phyloP scores from a whole-genome alignment of 2,329 filamentous ascomycete genomes.

The Ophiostoma ips region DNA sequence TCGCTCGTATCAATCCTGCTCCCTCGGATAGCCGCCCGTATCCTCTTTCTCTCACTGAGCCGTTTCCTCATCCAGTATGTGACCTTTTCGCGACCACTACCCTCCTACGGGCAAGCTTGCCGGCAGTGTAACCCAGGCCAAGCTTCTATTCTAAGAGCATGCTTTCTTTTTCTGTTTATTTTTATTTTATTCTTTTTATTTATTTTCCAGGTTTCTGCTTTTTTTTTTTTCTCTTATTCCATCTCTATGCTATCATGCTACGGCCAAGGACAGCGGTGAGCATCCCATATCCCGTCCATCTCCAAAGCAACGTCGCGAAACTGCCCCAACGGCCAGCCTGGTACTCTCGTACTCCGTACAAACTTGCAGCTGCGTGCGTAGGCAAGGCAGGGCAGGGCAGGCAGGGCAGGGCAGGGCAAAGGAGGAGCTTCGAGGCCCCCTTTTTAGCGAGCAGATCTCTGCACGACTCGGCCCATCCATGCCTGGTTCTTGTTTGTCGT shows the following conservation, averaged over 20 bases:
- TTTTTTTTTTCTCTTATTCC: no score
- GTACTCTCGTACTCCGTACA: neutral
- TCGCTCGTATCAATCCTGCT: no score
- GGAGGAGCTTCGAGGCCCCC: neutral
- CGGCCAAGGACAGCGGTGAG: no score
- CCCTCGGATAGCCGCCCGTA: no score
- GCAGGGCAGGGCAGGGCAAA: neutral
- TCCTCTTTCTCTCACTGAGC: no score
- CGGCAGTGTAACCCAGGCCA: neutral
- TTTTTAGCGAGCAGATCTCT: neutral
- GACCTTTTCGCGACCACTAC: neutral
- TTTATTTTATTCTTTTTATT: neutral
- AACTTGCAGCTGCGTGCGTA: neutral
- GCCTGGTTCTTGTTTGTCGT: no score
- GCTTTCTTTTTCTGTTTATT: neutral
- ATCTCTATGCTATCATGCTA: no score
- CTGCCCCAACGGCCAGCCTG: no score
- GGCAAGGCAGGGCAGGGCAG: neutral
- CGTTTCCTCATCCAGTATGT: no score
- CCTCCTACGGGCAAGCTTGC: neutral
- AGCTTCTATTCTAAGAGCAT: neutral
- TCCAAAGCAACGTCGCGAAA: no score
- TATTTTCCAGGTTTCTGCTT: no score
- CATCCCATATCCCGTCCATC: no score
- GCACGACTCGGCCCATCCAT: neutral